These are phyloP conservation scores for Sisymbrium irio DNA, from an alignment of 345 rosid genomes.

Conservation along the genomic window DNA sequence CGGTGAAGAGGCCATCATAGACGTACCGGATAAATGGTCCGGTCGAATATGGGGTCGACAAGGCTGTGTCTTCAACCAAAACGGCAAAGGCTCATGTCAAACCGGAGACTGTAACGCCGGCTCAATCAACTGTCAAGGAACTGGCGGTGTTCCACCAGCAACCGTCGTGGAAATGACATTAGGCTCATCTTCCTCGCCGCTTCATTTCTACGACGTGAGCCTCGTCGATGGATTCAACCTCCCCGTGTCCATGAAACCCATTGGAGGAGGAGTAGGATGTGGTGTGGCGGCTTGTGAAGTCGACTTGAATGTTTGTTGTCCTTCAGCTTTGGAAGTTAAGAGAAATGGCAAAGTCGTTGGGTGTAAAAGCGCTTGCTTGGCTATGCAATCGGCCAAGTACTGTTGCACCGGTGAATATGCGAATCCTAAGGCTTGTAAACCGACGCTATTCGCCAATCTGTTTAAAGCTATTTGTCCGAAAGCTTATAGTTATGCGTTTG, in stretches of 20 bases:
- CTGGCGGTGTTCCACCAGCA: constrained; percentile 72
- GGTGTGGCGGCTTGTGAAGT: constrained; percentile 85
- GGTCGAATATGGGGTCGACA: constrained; percentile 86
- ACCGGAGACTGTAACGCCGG: constrained; percentile 69
- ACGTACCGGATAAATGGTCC: constrained; percentile 78
- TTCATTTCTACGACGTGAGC: constrained; percentile 95
- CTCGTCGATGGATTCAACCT: constrained; percentile 89
- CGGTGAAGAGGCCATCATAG: constrained; percentile 62
- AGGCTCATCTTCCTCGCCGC: constrained; percentile 58
- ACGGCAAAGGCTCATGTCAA: constrained; percentile 66
- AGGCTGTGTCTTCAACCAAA: constrained; percentile 62
- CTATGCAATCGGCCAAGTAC: constrained; percentile 83
- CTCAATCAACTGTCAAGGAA: constrained; percentile 57
- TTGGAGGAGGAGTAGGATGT: constrained; percentile 86
- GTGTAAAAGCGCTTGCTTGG: constrained; percentile 94
- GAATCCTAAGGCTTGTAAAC: constrained; percentile 74
- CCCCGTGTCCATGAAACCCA: constrained; percentile 83
- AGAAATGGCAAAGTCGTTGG: constrained; percentile 63
- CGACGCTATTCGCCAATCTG: constrained; percentile 71
- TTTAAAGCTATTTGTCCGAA: constrained; percentile 93
- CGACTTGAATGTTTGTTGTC: constrained; percentile 79
- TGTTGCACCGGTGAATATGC: constrained; percentile 83
- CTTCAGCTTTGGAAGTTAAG: constrained; percentile 79
- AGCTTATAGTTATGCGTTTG: constrained; percentile 93
- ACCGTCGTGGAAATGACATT: constrained; percentile 91